Conservation (phyloP, 208 protist species). For the Trypanosoma cruzi region DNA sequence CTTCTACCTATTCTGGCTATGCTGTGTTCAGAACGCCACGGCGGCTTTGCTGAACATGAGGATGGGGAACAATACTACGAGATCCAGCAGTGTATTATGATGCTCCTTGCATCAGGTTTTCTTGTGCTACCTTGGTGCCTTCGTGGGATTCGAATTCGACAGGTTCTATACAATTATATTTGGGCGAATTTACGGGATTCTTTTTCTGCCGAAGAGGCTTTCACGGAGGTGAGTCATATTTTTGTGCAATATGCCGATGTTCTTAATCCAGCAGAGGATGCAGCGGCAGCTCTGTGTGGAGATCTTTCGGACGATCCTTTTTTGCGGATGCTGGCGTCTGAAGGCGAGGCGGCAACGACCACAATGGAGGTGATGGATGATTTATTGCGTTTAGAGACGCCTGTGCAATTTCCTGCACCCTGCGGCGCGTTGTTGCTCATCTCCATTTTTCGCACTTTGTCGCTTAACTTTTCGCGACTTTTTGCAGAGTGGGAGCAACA, state of each 20-base stretch:
- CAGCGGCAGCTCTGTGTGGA: not conserved
- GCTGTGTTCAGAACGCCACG: slow-evolving; percentile 14
- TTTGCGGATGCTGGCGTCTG: slow-evolving; percentile 11
- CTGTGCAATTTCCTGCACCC: slow-evolving; percentile 43
- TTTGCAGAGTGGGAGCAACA: slow-evolving; percentile 59
- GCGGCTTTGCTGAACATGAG: not conserved
- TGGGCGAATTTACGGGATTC: not conserved
- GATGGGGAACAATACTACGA: slow-evolving; percentile 25
- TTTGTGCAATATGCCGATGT: slow-evolving; percentile 6
- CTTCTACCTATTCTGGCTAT: slow-evolving; percentile 21
- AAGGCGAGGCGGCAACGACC: slow-evolving; percentile 1
- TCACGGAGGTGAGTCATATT: slow-evolving; percentile 11
- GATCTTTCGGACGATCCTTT: slow-evolving; percentile 9
- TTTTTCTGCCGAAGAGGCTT: slow-evolving; percentile 25
- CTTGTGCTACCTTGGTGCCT: slow-evolving; percentile 26
- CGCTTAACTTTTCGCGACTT: slow-evolving; percentile 39
- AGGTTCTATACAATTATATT: slow-evolving; percentile 17
- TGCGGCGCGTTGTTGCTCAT: slow-evolving; percentile 64
- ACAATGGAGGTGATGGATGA: slow-evolving; percentile 23
- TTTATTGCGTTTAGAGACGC: slow-evolving; percentile 31
- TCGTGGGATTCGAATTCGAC: slow-evolving; percentile 16
- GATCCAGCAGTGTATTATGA: slow-evolving; percentile 19
- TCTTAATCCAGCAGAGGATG: slow-evolving; percentile 9
- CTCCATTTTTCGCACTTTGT: slow-evolving; percentile 53
- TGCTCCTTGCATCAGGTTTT: slow-evolving; percentile 23